Conservation (phyloP, 768 basidiomycete genomes). For the Suillus subluteus region DNA sequence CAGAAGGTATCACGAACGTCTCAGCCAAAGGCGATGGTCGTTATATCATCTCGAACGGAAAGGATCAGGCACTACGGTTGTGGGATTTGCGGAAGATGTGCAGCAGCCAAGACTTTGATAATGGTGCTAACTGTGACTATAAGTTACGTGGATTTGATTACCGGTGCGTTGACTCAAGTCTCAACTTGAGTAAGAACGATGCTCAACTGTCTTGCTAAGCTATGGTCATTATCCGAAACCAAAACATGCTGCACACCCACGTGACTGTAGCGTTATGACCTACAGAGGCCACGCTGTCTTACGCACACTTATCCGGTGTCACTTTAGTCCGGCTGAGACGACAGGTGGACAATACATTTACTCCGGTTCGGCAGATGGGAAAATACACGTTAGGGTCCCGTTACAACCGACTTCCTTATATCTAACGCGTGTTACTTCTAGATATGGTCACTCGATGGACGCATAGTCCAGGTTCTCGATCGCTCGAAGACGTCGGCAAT, state of each 20-base stretch:
- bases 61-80: constrained; percentile 88
- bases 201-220: constrained; percentile 40
- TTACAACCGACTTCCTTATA: constrained; percentile 9
- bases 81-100: constrained; percentile 97
- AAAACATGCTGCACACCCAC: constrained; percentile 67
- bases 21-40: constrained; percentile 96
- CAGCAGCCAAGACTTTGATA: constrained; percentile 67
- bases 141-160: constrained; percentile 77
- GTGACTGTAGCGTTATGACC: constrained; percentile 94
- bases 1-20: constrained; percentile 94
- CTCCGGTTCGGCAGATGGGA: constrained; percentile 88
- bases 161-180: constrained; percentile 52
- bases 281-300: constrained; percentile 91
- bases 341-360: constrained; percentile 95
- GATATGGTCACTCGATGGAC: constrained; percentile 96
- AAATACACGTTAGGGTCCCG: constrained; percentile 66
- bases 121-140: constrained; percentile 50
- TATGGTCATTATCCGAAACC: constrained; percentile 70
- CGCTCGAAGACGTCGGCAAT: constrained; percentile 74
- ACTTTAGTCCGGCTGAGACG: constrained; percentile 92
- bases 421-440: constrained; percentile 33
- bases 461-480: constrained; percentile 81
- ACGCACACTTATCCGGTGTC: constrained; percentile 91
- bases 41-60: constrained; percentile 94
- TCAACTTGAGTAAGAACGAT: not conserved